A percentile compares a stretch with the other conserved stretches of the same genome.
phyloP scores from a whole-genome alignment of 148 eudicot genomes.

The Rhododendron simsii region DNA sequence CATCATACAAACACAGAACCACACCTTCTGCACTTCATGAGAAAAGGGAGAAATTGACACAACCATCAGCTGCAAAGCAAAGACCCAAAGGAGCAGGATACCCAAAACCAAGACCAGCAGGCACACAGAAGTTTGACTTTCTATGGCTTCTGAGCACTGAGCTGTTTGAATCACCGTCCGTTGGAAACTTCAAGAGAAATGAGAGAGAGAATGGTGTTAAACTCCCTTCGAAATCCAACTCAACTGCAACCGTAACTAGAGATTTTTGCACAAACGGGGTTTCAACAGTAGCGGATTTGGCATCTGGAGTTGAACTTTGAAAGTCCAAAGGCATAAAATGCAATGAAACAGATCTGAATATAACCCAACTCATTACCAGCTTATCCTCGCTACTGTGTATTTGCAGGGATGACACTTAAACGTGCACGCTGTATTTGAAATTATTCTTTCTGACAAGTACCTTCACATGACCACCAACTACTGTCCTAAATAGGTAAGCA shows the following conservation, averaged over 20 bases:
- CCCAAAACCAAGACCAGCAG: slow-evolving; percentile 79
- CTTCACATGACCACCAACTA: slow-evolving; percentile 59
- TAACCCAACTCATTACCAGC: slow-evolving; percentile 68
- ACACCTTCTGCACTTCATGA: slow-evolving; percentile 63
- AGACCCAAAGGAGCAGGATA: slow-evolving; percentile 73
- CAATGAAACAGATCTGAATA: slow-evolving; percentile 69
- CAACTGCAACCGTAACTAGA: slow-evolving; percentile 36
- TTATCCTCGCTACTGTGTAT: slow-evolving; percentile 25
- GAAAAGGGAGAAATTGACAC: slow-evolving; percentile 67
- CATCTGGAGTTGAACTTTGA: slow-evolving; percentile 23
- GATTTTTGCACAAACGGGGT: slow-evolving; percentile 47
- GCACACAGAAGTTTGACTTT: slow-evolving; percentile 58
- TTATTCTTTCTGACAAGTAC: slow-evolving; percentile 53
- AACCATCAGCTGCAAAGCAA: slow-evolving; percentile 56
- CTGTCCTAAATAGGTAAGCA: slow-evolving; percentile 56
- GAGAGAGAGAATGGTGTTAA: slow-evolving; percentile 81
- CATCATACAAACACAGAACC: slow-evolving; percentile 64
- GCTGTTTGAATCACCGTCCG: slow-evolving; percentile 23
- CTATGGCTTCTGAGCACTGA: slow-evolving; percentile 51
- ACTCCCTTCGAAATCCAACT: slow-evolving; percentile 59
- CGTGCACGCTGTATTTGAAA: slow-evolving; percentile 40
- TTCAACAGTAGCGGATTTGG: slow-evolving; percentile 29
- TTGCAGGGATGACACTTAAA: slow-evolving; percentile 52
- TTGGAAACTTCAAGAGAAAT: slow-evolving; percentile 38
- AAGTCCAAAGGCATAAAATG: slow-evolving; percentile 58